Evolutionary conservation across 352 stramenopile species (phyloP).

Genomic region (Globisporangium emineosum): DNA sequence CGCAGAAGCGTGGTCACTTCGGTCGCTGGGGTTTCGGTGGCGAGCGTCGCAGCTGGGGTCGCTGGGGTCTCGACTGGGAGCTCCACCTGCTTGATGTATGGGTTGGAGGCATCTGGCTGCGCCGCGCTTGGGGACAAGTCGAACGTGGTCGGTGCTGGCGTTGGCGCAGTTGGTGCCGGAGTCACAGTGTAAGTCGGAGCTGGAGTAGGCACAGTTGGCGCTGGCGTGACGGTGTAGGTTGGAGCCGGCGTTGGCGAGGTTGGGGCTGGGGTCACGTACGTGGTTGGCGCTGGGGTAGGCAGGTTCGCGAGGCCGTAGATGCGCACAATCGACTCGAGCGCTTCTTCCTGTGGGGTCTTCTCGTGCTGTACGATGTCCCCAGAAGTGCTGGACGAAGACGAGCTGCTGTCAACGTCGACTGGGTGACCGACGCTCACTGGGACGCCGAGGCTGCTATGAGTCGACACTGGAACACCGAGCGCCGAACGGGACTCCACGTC

Average conservation of each 20-base stretch:
- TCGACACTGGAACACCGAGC: background rate
- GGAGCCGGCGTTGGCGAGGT: conserved; percentile 12
- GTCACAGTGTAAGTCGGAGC: conserved; percentile 3
- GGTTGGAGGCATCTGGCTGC: conserved; percentile 3
- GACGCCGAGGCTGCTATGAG: background rate
- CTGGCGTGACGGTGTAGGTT: conserved; percentile 8
- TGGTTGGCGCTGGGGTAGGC: conserved; percentile 17
- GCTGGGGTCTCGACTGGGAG: conserved; percentile 7
- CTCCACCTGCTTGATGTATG: conserved; percentile 19
- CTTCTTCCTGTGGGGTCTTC: conserved; percentile 8
- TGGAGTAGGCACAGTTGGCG: conserved; percentile 13
- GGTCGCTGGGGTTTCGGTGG: conserved; percentile 6
- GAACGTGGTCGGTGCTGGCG: background rate
- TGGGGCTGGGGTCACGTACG: conserved; percentile 13
- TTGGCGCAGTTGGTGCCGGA: background rate
- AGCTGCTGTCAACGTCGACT: background rate
- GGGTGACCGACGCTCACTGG: conserved; percentile 12
- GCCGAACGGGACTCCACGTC: conserved; percentile 2
- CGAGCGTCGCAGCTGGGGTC: conserved; percentile 8
- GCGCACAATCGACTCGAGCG: conserved; percentile 10
- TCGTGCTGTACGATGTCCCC: conserved; percentile 7
- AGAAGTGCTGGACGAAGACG: background rate
- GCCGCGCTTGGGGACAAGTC: background rate
- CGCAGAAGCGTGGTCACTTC: conserved; percentile 6
- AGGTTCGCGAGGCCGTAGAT: conserved; percentile 15